Evolutionary conservation across 108 stramenopile genomes (phyloP).

Genomic region (Nitzschia sp.): DNA sequence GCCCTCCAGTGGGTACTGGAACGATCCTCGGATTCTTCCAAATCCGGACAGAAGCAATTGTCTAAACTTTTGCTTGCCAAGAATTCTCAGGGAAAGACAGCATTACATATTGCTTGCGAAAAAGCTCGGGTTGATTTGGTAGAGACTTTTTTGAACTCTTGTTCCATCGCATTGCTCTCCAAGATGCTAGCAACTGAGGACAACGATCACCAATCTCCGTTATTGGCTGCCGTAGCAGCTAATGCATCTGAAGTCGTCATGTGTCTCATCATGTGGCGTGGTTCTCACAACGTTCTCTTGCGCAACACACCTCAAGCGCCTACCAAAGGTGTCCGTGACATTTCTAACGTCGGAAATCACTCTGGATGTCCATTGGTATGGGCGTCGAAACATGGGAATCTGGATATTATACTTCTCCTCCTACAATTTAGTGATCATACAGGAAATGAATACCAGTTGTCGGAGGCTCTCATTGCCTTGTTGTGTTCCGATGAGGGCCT

Average conservation of each 20-base stretch:
- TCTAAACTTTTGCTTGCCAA: slow-evolving; percentile 42
- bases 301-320: background rate
- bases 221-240: slow-evolving; percentile 59
- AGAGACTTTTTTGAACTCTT: slow-evolving; percentile 44
- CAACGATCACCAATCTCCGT: slow-evolving; percentile 40
- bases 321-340: background rate
- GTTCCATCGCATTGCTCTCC: slow-evolving; percentile 34
- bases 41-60: slow-evolving; percentile 27
- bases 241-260: slow-evolving; percentile 57
- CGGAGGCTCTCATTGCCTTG: slow-evolving; percentile 24
- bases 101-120: slow-evolving; percentile 64
- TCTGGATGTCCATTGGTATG: slow-evolving; percentile 51
- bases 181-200: slow-evolving; percentile 59
- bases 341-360: background rate
- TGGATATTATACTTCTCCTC: slow-evolving; percentile 63
- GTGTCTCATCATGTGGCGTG: slow-evolving; percentile 63
- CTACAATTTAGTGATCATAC: slow-evolving; percentile 46
- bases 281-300: slow-evolving; percentile 26
- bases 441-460: slow-evolving; percentile 29
- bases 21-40: slow-evolving; percentile 7
- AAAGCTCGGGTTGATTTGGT: slow-evolving; percentile 47
- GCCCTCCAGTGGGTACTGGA: slow-evolving; percentile 16
- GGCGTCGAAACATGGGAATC: slow-evolving; percentile 45
- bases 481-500: slow-evolving; percentile 13
- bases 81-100: slow-evolving; percentile 50